Base-by-base conservation (phyloP, 2,329 filamentous ascomycete genomes). In the Mycosphaerella arachidis region DNA sequence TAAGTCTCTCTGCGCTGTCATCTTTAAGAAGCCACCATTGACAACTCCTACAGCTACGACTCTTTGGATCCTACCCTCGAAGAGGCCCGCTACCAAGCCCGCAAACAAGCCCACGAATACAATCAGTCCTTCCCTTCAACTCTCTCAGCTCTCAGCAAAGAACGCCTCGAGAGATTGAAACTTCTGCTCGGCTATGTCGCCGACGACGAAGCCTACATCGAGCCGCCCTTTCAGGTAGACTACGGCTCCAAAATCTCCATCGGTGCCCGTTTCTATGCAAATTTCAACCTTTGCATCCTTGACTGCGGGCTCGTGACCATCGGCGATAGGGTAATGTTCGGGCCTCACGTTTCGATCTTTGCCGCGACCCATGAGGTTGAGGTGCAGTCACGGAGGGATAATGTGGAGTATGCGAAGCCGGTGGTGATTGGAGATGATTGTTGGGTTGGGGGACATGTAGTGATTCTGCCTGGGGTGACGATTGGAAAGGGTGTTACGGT, bases 221-320 rank as follows among this genome's bases (percentile, higher is more conserved):
- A 89, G 66, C 82, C 85, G 0, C 85, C 86, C 0, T 76, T 89
- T 58, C 78, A 77, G 43, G 78, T 87, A 35, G 86, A 89, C 69
- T 88, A 89, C 60, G 86, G 86, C 1, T 84, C 83, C 70, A 89
- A 89, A 66, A 81, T 88, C 63, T 78, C 75, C 6, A 76, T 88
- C 0, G 86, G 86, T 7, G 76, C 83, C 46, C 76, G 80, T n/a
- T 87, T 87, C 68, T 90, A 88, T 66, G 78, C 84, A 48, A 86
- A 86, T 66, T 85, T 84, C 71, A 82, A 82, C 52, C 61, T 80
- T 4, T 79, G 79, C 0, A 79, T 84, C 30, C 70, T 84, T 9
- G 81, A 84, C 65, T 82, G 78, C 33, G 78, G 76, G 4, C 69
- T 83, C 0, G 78, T 84, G 4, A 80, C 75, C 0, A 82, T 84